phyloP scores from a whole-genome alignment of 352 stramenopile genomes.

The Pythium sp. region DNA sequence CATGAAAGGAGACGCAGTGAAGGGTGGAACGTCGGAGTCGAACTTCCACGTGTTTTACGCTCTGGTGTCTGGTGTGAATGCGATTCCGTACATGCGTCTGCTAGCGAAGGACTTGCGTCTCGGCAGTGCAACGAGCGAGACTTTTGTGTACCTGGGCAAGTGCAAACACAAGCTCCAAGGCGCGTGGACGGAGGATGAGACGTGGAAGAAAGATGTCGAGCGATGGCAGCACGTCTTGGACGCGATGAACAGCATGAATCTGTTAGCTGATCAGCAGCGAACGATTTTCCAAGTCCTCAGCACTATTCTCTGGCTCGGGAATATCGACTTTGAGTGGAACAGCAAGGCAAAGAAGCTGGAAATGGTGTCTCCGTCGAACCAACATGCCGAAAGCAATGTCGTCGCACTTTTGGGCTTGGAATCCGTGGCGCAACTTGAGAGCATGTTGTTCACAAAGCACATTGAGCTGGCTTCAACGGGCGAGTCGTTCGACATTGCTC shows the following conservation, averaged over 20 bases:
- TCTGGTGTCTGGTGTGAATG: slow-evolving; percentile 56
- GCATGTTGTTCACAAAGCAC: slow-evolving; percentile 48
- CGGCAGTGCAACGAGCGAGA: slow-evolving; percentile 27
- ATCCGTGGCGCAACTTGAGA: slow-evolving; percentile 26
- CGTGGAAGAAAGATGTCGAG: slow-evolving; percentile 58
- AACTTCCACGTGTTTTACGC: slow-evolving; percentile 83
- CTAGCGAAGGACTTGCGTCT: slow-evolving; percentile 44
- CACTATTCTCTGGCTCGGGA: slow-evolving; percentile 71
- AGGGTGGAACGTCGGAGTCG: slow-evolving; percentile 15
- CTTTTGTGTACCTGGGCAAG: slow-evolving; percentile 51
- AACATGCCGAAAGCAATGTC: slow-evolving; percentile 23
- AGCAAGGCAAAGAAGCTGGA: slow-evolving; percentile 23
- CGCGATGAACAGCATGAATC: slow-evolving; percentile 40
- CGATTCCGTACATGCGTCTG: slow-evolving; percentile 27
- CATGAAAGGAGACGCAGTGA: not conserved
- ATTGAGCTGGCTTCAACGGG: slow-evolving; percentile 43
- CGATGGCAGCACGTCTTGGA: slow-evolving; percentile 59
- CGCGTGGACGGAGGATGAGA: slow-evolving; percentile 30
- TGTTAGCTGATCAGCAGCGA: slow-evolving; percentile 39
- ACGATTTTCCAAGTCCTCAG: slow-evolving; percentile 61
- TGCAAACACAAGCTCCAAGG: slow-evolving; percentile 33
- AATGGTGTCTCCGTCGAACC: slow-evolving; percentile 22
- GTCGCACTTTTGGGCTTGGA: slow-evolving; percentile 33
- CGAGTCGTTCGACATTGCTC: slow-evolving; percentile 49
- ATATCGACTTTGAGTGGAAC: slow-evolving; percentile 47